Evolutionary conservation across 164 flowering plant species (phyloP).

Genomic region (Tinospora cordifolia): DNA sequence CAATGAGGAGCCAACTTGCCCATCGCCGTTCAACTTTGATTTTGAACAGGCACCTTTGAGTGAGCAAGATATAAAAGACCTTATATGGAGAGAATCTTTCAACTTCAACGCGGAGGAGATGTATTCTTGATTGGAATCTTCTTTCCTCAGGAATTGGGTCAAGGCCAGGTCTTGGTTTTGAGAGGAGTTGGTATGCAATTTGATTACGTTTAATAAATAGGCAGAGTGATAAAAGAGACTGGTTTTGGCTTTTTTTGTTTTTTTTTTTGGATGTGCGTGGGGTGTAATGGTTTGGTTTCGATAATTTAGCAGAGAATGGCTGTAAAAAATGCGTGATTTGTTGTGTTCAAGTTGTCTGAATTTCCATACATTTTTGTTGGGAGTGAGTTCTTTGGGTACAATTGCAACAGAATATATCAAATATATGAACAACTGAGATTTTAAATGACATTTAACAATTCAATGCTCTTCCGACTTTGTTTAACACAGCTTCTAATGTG

Average conservation of each 20-base stretch:
- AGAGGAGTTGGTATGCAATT: slow-evolving; percentile 6
- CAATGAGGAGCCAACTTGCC: slow-evolving; percentile 81
- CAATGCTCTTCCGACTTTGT: too few species aligned
- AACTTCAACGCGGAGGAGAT: slow-evolving; percentile 50
- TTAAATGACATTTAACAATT: too few species aligned
- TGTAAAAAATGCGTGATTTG: neutral
- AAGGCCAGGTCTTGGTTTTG: slow-evolving; percentile 6
- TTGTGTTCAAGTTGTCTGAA: slow-evolving; percentile 10
- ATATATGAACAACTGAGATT: neutral
- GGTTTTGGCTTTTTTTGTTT: slow-evolving; percentile 9
- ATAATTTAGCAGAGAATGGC: neutral
- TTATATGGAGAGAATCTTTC: slow-evolving; percentile 65
- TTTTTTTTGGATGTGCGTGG: neutral
- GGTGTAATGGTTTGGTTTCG: slow-evolving; percentile 2
- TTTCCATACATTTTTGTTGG: slow-evolving; percentile 3
- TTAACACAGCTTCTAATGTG: too few species aligned
- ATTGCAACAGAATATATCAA: neutral
- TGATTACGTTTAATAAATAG: slow-evolving; percentile 3
- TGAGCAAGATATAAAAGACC: slow-evolving; percentile 82
- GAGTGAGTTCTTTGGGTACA: slow-evolving; percentile 9
- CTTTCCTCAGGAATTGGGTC: neutral
- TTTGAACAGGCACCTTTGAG: slow-evolving; percentile 57
- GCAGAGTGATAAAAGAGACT: slow-evolving; percentile 17
- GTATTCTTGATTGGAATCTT: slow-evolving; percentile 5
- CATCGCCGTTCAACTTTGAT: slow-evolving; percentile 65